Conservation (phyloP, 768 basidiomycete species). For the Mycena epipterygia region DNA sequence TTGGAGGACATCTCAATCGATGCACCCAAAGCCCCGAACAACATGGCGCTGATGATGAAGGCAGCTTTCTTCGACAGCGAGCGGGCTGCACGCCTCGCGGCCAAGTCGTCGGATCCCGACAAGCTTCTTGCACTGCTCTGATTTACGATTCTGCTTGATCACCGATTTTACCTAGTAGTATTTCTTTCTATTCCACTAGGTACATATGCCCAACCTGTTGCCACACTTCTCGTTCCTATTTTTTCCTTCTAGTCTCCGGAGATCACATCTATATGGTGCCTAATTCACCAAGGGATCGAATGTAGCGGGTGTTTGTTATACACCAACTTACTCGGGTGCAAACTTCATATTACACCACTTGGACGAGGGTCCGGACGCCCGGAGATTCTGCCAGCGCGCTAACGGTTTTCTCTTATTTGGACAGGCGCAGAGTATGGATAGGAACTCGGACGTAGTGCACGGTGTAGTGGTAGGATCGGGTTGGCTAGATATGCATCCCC, state of each 20-base stretch:
- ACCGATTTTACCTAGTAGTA: constrained; percentile 35
- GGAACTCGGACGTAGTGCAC: no score
- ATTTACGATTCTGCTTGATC: constrained; percentile 46
- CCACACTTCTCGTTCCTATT: constrained; percentile 31
- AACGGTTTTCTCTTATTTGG: no score
- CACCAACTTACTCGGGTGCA: no score
- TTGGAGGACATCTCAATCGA: constrained; percentile 94
- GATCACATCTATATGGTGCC: no score
- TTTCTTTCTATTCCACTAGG: constrained; percentile 30
- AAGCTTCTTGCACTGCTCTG: constrained; percentile 71
- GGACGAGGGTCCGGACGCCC: no score
- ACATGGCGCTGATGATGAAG: constrained; percentile 82
- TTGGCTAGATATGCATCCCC: no score
- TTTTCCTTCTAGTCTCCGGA: constrained; percentile 12
- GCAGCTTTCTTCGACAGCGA: constrained; percentile 77
- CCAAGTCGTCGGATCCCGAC: constrained; percentile 72
- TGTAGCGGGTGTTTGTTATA: no score
- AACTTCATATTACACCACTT: no score
- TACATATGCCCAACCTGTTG: constrained; percentile 28
- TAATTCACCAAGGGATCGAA: no score
- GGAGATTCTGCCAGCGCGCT: no score
- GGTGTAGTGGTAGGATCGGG: no score
- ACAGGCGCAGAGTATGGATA: no score
- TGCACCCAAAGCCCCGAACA: constrained; percentile 86
- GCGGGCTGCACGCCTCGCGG: constrained; percentile 65